These are phyloP conservation scores for Schwanniomyces etchellsii DNA, from an alignment of 1,139 yeast species.

Conservation along the genomic window DNA sequence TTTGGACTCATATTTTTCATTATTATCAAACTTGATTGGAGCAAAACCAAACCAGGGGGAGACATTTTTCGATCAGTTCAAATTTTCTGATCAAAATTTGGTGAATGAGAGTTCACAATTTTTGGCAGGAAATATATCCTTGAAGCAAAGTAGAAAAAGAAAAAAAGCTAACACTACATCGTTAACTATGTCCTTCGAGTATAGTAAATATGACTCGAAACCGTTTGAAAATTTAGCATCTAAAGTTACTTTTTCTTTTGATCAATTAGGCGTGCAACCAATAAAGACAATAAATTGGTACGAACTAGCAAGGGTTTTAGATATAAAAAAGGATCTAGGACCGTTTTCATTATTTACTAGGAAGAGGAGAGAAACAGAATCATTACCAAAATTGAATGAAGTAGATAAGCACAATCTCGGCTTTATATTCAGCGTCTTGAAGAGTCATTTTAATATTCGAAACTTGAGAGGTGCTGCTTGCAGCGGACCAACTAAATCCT, in stretches of 20 bases:
- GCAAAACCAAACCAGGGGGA: conserved; percentile 10
- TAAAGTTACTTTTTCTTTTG: conserved; percentile 24
- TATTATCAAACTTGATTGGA: conserved; percentile 6
- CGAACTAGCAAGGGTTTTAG: conserved; percentile 22
- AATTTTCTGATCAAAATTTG: conserved; percentile 11
- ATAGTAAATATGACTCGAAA: conserved; percentile 26
- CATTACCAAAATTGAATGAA: conserved; percentile 8
- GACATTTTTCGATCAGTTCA: conserved; percentile 8
- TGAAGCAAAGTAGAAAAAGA: background rate
- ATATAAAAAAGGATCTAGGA: conserved; percentile 21
- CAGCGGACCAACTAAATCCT: conserved; percentile 5
- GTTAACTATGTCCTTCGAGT: conserved; percentile 31
- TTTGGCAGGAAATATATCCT: conserved; percentile 11
- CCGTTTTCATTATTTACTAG: conserved; percentile 26
- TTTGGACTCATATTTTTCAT: conserved; percentile 7
- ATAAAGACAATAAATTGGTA: conserved; percentile 17
- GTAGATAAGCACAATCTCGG: conserved; percentile 30
- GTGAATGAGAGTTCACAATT: conserved; percentile 6
- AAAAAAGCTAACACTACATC: conserved; percentile 15
- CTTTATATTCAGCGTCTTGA: conserved; percentile 25
- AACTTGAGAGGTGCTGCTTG: conserved; percentile 27
- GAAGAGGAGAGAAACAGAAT: background rate
- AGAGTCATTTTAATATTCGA: conserved; percentile 26
- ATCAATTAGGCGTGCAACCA: conserved; percentile 17
- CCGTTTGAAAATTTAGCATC: conserved; percentile 24